phyloP scores from a whole-genome alignment of 139 green algal genomes.

The Axilococcus clingmanii region DNA sequence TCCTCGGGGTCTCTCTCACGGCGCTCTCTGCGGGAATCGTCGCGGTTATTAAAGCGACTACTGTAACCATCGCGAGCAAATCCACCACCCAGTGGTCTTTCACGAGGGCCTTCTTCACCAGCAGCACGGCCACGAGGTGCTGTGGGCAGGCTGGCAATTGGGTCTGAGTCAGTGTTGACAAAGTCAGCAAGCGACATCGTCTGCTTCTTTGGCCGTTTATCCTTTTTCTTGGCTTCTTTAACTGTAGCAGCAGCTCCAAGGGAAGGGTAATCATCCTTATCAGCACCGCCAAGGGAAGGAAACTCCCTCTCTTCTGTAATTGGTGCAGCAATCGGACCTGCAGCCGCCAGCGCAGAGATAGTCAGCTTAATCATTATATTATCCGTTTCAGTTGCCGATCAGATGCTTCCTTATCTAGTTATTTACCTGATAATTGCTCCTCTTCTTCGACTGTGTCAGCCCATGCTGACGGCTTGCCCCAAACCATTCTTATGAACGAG shows the following conservation, averaged over 20 bases:
- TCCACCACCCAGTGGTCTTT: constrained; percentile 43
- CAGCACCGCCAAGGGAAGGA: constrained; percentile 43
- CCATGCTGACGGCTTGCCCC: constrained; percentile 11
- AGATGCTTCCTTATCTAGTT: background rate
- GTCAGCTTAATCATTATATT: background rate
- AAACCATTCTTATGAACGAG: constrained; percentile 12
- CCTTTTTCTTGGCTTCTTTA: constrained; percentile 48
- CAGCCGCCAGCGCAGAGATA: background rate
- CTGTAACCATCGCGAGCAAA: constrained; percentile 29
- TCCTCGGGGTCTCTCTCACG: constrained; percentile 15
- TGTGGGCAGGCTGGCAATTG: constrained; percentile 45
- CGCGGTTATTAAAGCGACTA: constrained; percentile 4
- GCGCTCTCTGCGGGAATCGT: constrained; percentile 9
- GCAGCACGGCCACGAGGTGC: constrained; percentile 32
- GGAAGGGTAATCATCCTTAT: constrained; percentile 49
- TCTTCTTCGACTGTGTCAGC: constrained; percentile 16
- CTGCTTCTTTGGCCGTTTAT: constrained; percentile 63
- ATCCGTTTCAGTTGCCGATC: background rate
- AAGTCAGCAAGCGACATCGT: constrained; percentile 61
- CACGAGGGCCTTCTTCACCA: constrained; percentile 24
- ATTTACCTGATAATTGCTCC: background rate
- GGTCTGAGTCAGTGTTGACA: constrained; percentile 25
- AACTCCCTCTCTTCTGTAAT: constrained; percentile 43
- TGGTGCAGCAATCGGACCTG: constrained; percentile 5
- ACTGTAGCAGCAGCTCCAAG: constrained; percentile 40